Conservation (phyloP, 2,329 filamentous ascomycete genomes). For the Thielaviopsis cerberus region DNA sequence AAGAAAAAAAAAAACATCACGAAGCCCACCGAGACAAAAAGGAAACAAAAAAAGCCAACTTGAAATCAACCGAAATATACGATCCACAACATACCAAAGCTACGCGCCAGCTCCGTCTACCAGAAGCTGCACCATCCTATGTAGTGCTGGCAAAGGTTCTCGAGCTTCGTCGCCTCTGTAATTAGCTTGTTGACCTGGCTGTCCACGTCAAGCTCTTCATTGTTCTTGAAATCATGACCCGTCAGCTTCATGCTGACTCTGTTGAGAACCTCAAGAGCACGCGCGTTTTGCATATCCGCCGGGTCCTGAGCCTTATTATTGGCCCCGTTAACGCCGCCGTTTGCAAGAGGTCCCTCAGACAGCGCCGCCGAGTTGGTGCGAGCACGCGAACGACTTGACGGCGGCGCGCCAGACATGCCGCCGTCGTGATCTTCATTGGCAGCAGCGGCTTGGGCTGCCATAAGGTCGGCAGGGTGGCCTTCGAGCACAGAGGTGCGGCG, state of each 20-base stretch:
- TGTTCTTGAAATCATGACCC: slow-evolving; percentile 73
- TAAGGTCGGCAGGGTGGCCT: slow-evolving; percentile 38
- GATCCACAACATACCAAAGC: background rate
- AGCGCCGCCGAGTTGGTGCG: slow-evolving; percentile 40
- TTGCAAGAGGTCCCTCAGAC: slow-evolving; percentile 19
- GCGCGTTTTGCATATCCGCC: slow-evolving; percentile 74
- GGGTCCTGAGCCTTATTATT: slow-evolving; percentile 22
- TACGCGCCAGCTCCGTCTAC: slow-evolving; percentile 25
- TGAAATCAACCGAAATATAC: background rate
- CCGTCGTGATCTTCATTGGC: slow-evolving; percentile 14
- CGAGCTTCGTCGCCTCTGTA: slow-evolving; percentile 83
- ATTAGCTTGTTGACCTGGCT: slow-evolving; percentile 89
- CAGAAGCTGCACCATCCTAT: slow-evolving; percentile 99
- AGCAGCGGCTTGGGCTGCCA: slow-evolving; percentile 25
- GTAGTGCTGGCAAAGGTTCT: slow-evolving; percentile 97
- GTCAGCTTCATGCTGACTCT: slow-evolving; percentile 92
- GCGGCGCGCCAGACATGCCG: slow-evolving; percentile 26
- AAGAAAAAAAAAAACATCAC: background rate
- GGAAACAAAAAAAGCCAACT: background rate
- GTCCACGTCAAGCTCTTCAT: slow-evolving; percentile 67
- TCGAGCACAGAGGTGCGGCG: slow-evolving; percentile 53
- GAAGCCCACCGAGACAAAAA: background rate
- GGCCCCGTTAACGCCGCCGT: slow-evolving; percentile 17
- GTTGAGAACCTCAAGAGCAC: slow-evolving; percentile 77
- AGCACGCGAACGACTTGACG: slow-evolving; percentile 31